phyloP scores from a whole-genome alignment of 768 basidiomycete genomes.

The Amyloporia xantha region DNA sequence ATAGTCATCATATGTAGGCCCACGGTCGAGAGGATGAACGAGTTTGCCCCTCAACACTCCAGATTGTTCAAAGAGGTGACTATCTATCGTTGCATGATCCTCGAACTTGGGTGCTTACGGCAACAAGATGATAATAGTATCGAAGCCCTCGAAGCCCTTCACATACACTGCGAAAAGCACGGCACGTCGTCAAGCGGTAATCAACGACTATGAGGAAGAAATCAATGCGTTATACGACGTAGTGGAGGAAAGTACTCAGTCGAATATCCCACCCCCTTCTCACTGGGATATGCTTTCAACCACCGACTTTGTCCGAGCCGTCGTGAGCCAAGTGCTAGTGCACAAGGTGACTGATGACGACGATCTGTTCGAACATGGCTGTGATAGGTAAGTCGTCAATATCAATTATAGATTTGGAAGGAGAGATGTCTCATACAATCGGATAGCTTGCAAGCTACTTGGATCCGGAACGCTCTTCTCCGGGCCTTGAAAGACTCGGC shows the following conservation, averaged over 20 bases:
- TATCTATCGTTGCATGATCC: too few relatives aligned
- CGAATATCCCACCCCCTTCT: conserved; percentile 22
- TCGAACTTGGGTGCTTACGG: background rate
- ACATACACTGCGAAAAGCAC: conserved; percentile 29
- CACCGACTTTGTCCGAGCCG: conserved; percentile 25
- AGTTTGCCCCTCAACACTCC: conserved; percentile 38
- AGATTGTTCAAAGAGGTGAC: conserved; percentile 41
- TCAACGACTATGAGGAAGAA: conserved; percentile 32
- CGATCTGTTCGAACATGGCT: conserved; percentile 17
- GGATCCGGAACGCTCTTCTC: conserved; percentile 27
- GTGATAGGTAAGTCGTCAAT: conserved; percentile 15
- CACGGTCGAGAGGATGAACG: conserved; percentile 34
- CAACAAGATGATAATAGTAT: conserved; percentile 29
- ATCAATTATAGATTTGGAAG: background rate
- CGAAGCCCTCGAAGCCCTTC: conserved; percentile 25
- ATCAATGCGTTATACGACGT: conserved; percentile 32
- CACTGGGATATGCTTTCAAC: conserved; percentile 21
- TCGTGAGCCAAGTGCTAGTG: conserved; percentile 29
- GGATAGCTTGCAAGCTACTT: conserved; percentile 24
- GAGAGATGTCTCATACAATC: conserved; percentile 4
- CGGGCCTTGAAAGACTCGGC: conserved; percentile 15
- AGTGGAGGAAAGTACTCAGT: conserved; percentile 28
- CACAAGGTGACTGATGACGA: conserved; percentile 24
- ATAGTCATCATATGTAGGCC: conserved; percentile 6
- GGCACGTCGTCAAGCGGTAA: conserved; percentile 20